Evolutionary conservation across 306 rosid species (phyloP), one percentile per base, ranked within the genome.

Genomic region (Quillaja saponaria): DNA sequence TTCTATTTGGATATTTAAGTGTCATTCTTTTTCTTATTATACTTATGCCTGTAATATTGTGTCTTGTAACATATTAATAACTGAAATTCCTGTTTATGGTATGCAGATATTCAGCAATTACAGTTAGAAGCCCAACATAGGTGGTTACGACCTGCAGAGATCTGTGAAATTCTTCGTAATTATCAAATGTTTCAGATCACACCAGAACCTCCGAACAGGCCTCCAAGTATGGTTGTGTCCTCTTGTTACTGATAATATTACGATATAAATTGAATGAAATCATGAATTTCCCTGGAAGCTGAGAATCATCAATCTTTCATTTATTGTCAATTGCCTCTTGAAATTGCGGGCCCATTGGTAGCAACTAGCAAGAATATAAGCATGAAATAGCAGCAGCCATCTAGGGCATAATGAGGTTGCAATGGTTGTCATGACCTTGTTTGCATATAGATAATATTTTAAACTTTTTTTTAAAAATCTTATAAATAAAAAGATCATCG

Each of bases 81-180:
- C 50, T 44, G 51, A 58, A 25, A 42, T 17, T 37, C 13, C 51
- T 52, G 38, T 33, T 50, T 51, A 45, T 61, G 71, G 61, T 67
- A 16, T 76, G 85, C 90, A 90, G 97, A 90, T 76, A 49, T 90
- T 58, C 71, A 73, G 16, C 95, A 84, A 68, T 80, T 90, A 66
- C 80, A 78, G 58, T 15, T 33, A 58, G 97, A 90, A 82, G 97
- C 97, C 34, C 88, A 76, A 69, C 83, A 86, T 75, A 81, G 97
- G 51, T 90, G 97, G 97, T 73, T 90, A 71, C 80, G 97, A 6
- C 97, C 97, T 37, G 95, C 97, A 59, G 97, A 90, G 86, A 87
- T 90, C 75, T 86, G 95, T 90, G 97, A 86, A 82, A 90, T 90
- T 76, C 91, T 90, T 55, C 80, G 86, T 53, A 90, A 90, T 56